Conservation (phyloP, 257 asterid genomes). For the Solanum verrucosum region DNA sequence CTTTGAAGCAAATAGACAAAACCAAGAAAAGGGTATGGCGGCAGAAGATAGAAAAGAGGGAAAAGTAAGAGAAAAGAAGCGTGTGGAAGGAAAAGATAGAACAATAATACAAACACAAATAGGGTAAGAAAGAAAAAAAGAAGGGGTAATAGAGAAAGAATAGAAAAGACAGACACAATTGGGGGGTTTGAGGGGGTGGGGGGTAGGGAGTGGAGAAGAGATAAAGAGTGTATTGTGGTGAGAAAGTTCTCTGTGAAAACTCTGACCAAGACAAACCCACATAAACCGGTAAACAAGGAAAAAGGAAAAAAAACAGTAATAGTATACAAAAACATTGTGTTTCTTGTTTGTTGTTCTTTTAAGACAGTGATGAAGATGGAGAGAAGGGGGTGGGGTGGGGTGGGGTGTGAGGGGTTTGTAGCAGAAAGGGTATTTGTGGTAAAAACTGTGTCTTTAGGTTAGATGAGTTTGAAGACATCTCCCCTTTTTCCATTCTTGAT, state of each 20-base stretch:
- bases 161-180: constrained; percentile 4
- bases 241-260: constrained; percentile 60
- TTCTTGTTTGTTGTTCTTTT: constrained; percentile 8
- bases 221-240: constrained; percentile 16
- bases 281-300: constrained; percentile 19
- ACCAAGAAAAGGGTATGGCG: constrained; percentile 11
- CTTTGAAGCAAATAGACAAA: constrained; percentile 21
- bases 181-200: background rate
- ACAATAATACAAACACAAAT: constrained; percentile 2
- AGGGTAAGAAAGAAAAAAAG: constrained; percentile 1
- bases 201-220: background rate
- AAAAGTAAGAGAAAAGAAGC: background rate
- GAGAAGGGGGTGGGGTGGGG: constrained; percentile 7
- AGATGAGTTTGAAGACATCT: constrained; percentile 33
- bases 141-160: constrained; percentile 16
- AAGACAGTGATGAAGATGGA: constrained; percentile 46
- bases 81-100: background rate
- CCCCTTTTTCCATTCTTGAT: background rate
- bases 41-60: constrained; percentile 15
- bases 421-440: constrained; percentile 80
- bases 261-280: constrained; percentile 86
- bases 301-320: background rate
- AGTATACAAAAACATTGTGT: constrained; percentile 1
- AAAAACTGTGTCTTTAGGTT: constrained; percentile 27
- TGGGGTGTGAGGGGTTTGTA: constrained; percentile 10